A percentile compares a stretch with the other conserved stretches of the same genome.
Conservation (phyloP, 2,329 filamentous ascomycete genomes). For the Trichoderma asperellum region DNA sequence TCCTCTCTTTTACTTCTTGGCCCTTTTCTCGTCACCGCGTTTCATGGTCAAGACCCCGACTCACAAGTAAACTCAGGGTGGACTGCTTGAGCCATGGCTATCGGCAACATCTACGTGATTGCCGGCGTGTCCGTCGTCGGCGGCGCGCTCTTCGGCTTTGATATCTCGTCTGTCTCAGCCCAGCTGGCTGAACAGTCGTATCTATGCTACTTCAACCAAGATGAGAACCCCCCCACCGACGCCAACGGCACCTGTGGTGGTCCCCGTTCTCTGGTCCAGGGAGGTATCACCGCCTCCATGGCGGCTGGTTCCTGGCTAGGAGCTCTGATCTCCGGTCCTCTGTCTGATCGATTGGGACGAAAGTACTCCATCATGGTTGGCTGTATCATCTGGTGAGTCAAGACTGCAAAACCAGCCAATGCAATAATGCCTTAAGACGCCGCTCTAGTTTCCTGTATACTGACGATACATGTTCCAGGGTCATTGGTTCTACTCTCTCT, state of each 20-base stretch:
- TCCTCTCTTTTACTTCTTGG: background rate
- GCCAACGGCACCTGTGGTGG: constrained; percentile 40
- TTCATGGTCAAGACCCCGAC: constrained; percentile 15
- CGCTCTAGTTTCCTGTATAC: background rate
- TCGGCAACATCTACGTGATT: constrained; percentile 45
- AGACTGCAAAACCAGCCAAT: background rate
- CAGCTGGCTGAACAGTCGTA: constrained; percentile 44
- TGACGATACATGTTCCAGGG: constrained; percentile 39
- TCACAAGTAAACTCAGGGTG: background rate
- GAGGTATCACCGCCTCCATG: constrained; percentile 57
- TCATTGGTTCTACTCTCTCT: constrained; percentile 52
- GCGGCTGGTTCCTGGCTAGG: constrained; percentile 57
- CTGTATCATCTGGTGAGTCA: constrained; percentile 53
- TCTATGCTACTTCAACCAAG: constrained; percentile 46
- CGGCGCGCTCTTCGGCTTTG: constrained; percentile 56
- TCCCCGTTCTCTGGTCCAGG: constrained; percentile 50
- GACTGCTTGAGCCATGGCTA: constrained; percentile 34
- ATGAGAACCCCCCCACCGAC: constrained; percentile 40
- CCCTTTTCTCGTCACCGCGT: background rate
- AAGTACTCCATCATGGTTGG: constrained; percentile 57
- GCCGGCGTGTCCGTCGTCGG: constrained; percentile 45
- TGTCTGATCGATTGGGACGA: constrained; percentile 55
- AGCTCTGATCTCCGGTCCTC: constrained; percentile 51
- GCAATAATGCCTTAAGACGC: too few species aligned
- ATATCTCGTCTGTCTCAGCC: constrained; percentile 61